Percentiles rank a stretch among this genome's conserved stretches.
phyloP scores from a whole-genome alignment of 225 moss, liverwort and hornwort genomes.

The Straminergon stramineum region DNA sequence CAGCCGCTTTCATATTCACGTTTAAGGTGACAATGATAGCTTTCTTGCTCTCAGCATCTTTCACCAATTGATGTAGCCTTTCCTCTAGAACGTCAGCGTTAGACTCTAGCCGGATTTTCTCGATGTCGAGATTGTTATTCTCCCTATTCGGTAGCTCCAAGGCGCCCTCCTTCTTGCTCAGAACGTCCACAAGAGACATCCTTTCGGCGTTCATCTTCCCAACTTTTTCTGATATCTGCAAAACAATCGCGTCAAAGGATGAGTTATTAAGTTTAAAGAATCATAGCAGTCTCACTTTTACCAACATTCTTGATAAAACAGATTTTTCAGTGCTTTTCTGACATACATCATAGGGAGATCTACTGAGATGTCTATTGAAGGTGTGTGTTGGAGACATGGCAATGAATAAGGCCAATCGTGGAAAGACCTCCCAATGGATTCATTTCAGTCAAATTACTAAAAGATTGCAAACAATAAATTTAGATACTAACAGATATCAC shows the following conservation, averaged over 20 bases:
- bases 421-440: not conserved
- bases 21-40: conserved; percentile 34
- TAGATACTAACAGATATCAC: not conserved
- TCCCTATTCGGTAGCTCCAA: conserved; percentile 15
- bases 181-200: conserved; percentile 21
- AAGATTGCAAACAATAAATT: not conserved
- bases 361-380: not conserved
- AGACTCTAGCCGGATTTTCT: conserved; percentile 23
- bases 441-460: not conserved
- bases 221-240: conserved; percentile 41
- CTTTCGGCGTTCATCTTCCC: conserved; percentile 33
- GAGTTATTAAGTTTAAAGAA: not conserved
- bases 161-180: conserved; percentile 22
- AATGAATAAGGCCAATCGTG: not conserved
- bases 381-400: not conserved
- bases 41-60: conserved; percentile 48
- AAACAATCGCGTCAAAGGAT: not conserved
- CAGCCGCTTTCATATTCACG: conserved; percentile 40
- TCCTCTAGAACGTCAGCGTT: conserved; percentile 35
- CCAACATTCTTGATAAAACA: not conserved
- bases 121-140: conserved; percentile 18
- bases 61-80: conserved; percentile 26
- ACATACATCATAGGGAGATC: not conserved
- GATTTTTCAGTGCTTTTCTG: not conserved
- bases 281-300: not conserved